Evolutionary conservation across 305 asterid genomes (phyloP).

Genomic region (Fraxinus sp.): DNA sequence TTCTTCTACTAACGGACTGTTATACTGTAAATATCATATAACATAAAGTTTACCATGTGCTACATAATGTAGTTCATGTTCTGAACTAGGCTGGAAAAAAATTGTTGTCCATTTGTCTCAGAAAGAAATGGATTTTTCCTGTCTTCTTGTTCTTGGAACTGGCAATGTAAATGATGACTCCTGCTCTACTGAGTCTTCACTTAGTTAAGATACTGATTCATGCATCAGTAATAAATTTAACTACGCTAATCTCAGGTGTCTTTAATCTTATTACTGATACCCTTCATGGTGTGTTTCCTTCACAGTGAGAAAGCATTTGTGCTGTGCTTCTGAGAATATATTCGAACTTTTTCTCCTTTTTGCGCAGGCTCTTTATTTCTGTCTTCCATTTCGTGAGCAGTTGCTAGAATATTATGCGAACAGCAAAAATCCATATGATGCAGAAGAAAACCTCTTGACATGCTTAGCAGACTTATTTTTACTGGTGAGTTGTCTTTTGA

Average conservation of each 20-base stretch:
- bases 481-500: conserved; percentile 49
- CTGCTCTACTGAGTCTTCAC: not conserved
- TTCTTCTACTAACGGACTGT: not conserved
- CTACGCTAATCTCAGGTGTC: not conserved
- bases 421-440: conserved; percentile 65
- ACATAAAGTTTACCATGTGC: not conserved
- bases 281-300: not conserved
- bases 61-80: not conserved
- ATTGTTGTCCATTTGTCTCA: not conserved
- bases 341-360: not conserved
- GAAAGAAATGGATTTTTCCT: not conserved
- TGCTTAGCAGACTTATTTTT: conserved; percentile 86
- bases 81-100: not conserved
- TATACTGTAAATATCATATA: not conserved
- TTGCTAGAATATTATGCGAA: conserved; percentile 74
- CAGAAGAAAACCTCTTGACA: conserved; percentile 84
- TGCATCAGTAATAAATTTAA: not conserved
- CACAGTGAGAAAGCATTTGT: not conserved
- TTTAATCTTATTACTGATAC: not conserved
- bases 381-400: conserved; percentile 93
- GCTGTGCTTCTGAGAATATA: not conserved
- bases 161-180: conserved; percentile 1
- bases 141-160: not conserved
- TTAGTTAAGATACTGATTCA: not conserved
- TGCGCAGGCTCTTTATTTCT: conserved; percentile 91